Percentiles rank a stretch among this genome's conserved stretches.
Evolutionary conservation across 2,329 filamentous ascomycete genomes (phyloP).

Genomic region (Microdochium trichocladiopsis): DNA sequence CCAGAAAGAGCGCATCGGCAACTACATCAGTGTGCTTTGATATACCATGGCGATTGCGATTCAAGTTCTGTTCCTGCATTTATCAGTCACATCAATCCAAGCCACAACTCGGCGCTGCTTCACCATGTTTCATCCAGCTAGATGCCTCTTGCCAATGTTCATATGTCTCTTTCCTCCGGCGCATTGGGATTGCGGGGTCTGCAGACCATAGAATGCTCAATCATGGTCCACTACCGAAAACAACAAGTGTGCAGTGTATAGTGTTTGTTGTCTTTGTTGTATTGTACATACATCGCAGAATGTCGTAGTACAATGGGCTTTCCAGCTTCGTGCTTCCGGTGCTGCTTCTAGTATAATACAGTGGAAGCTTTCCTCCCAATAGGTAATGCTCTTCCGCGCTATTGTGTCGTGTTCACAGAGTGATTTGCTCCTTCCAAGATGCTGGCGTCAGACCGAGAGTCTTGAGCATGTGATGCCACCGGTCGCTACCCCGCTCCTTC

Average conservation of each 20-base stretch:
- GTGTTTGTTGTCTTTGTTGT: constrained; percentile 14
- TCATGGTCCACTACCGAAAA: neutral
- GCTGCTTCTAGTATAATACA: constrained; percentile 1
- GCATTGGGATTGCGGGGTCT: neutral
- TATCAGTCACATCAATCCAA: neutral
- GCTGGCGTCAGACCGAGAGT: constrained; percentile 81
- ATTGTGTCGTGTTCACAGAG: constrained; percentile 41
- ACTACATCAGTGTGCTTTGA: constrained; percentile 97
- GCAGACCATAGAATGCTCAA: neutral
- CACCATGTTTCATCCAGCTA: neutral
- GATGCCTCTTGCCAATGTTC: neutral
- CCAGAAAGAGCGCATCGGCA: constrained; percentile 97
- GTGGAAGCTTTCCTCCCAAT: constrained; percentile 8
- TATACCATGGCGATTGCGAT: constrained; percentile 7
- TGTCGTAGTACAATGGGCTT: constrained; percentile 5
- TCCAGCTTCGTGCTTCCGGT: constrained; percentile 1
- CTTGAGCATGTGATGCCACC: constrained; percentile 82
- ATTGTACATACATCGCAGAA: constrained; percentile 36
- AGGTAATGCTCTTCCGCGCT: constrained; percentile 12
- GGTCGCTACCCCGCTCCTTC: constrained; percentile 84
- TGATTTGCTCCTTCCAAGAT: constrained; percentile 87
- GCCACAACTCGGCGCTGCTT: neutral
- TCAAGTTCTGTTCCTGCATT: constrained; percentile 1
- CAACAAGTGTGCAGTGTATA: neutral
- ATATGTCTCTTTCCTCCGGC: neutral